Base-by-base conservation (phyloP, 371 early-diverging fungal species). In the Apophysomyces trapeziformis region DNA sequence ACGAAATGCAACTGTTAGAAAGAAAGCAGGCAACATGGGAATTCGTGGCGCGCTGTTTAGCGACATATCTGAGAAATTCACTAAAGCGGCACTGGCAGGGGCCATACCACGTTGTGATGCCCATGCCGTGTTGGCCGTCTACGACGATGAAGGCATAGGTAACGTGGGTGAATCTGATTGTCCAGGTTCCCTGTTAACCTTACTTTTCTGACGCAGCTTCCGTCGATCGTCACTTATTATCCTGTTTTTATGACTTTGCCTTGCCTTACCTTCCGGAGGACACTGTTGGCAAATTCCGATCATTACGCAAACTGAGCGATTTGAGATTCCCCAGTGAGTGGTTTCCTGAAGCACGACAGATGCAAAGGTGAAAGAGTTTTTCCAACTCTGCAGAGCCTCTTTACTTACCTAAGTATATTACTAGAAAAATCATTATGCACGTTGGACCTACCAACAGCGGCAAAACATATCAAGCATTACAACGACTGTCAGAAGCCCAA, bases 371-470 rank as follows among this genome's bases (percentile, higher is more conserved):
- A 36, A 41, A 39, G n/a, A 45, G 21, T 37, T 5, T 58, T 38
- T 37, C 12, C 12, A 38, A 32, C 11, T 11, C 8, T 16, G 50
- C 37, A 7, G 36, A 26, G 16, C 5, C 50, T 21, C 18, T 38
- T 54, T 63, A 7, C 37, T 13, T 4, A 14, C 2, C 32, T 26
- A 26, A 26, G 2, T 2, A 26, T 26, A 26, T 38, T 32, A 35
- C 16, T 68, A 89, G 90, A 66, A 90, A 90, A 46, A 92, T 98
- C 58, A 84, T 92, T 44, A 83, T 97, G 81, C 98, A 98, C 70
- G 95, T 97, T 18, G 99, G 99, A 9, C 98, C 98, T 12, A 98
- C 99, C 5, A 98, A 98, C 76, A 95, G 95, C 21, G 99, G 99
- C 64, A 98, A 98, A 73, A 98, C 99, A 0, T 91, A 97, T 76